Conservation (phyloP, 768 basidiomycete species). For the Russula sp. region DNA sequence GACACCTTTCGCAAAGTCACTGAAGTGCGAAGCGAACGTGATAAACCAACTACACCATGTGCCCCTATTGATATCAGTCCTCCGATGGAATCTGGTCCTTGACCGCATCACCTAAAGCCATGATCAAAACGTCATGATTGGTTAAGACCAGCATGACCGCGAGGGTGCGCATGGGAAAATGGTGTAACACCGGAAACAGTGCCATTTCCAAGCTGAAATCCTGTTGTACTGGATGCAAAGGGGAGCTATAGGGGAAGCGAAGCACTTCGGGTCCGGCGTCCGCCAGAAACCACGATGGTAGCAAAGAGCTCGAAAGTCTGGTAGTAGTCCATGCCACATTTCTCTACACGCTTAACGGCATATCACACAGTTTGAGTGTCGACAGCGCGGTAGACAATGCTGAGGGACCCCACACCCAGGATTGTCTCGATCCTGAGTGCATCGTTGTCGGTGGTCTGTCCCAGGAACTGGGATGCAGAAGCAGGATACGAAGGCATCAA, state of each 20-base stretch:
- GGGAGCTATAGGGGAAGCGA: too few species aligned
- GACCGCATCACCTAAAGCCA: too few species aligned
- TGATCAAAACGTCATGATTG: too few species aligned
- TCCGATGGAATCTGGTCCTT: background rate
- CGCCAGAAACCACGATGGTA: too few species aligned
- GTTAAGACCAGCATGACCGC: too few species aligned
- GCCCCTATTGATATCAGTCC: background rate
- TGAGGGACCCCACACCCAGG: constrained; percentile 92
- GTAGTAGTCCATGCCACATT: constrained; percentile 27
- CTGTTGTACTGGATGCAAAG: too few species aligned
- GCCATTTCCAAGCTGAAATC: too few species aligned
- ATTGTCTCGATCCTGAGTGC: constrained; percentile 76
- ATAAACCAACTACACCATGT: constrained; percentile 10
- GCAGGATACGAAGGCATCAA: constrained; percentile 4
- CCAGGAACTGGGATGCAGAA: background rate
- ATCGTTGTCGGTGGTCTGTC: constrained; percentile 59
- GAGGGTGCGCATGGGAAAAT: too few species aligned
- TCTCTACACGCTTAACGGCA: constrained; percentile 87
- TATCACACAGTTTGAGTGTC: constrained; percentile 42
- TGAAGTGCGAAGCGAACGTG: constrained; percentile 7
- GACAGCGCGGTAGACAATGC: constrained; percentile 88
- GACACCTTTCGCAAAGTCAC: constrained; percentile 3
- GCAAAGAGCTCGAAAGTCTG: constrained; percentile 42
- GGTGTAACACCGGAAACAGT: too few species aligned
- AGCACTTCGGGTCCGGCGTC: too few species aligned